Base-by-base conservation (phyloP, 257 asterid species). In the Solanum piurae region DNA sequence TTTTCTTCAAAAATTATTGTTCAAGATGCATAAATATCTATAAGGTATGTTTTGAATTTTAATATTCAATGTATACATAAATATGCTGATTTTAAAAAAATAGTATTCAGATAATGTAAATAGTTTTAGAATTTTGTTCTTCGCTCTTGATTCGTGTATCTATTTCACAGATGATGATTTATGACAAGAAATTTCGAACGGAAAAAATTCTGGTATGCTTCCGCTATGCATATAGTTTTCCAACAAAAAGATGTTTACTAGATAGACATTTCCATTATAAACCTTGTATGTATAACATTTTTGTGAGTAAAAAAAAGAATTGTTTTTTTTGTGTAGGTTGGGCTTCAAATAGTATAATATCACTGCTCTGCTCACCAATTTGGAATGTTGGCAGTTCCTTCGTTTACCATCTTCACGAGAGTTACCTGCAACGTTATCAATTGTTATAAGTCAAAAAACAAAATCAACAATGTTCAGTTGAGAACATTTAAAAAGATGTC, bases 371-470 rank as follows among this genome's bases (percentile, higher is more conserved):
- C 38, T 37, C 90, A 95, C 98, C 98, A 95, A 36, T 93, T 88
- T 4, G 95, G 94, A 85, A 93, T 85, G 76, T 94, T 87, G 11
- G 92, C 91, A 86, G 94, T 91, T 11, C 95, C 98, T 89, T 94
- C 94, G 68, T 95, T 95, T 33, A 95, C 64, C 95, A 90, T 86
- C 89, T 91, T 91, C 72, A 95, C 88, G 14, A 95, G 92, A 71
- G 94, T 94, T 31, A 90, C 95, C 98, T 93, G 92, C 93, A 89
- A 88, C 79, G 2, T 25, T 58, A 20, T 55, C 16, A 62, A 13
- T 13, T 38, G 46, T 37, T 76, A 76, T 38, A 38, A 23, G 9
- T 75, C 11, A 75, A 38, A 38, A 40, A 37, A 74, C 0, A 21
- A 38, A 23, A 23, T 38, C 83, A n/a, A 74, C 31, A 37, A 75